These are phyloP conservation scores for Penicillium sp. DNA, from an alignment of 2,329 filamentous ascomycete genomes.

Conservation along the genomic window DNA sequence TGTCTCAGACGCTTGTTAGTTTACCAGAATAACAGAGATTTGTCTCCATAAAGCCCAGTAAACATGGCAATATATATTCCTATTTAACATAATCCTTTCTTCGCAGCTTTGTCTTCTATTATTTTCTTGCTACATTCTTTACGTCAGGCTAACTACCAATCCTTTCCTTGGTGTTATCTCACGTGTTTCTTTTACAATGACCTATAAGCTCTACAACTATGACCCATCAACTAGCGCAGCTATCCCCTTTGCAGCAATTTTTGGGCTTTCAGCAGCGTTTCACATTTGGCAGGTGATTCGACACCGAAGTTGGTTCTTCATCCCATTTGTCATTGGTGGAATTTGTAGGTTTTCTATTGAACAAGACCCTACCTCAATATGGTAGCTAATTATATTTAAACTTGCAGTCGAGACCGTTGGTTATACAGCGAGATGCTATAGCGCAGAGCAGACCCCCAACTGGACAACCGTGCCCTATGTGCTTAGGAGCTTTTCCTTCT, in stretches of 20 bases:
- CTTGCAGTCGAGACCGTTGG: constrained; percentile 14
- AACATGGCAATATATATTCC: neutral
- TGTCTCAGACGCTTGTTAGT: neutral
- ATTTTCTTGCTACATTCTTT: neutral
- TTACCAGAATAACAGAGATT: neutral
- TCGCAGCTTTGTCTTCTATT: neutral
- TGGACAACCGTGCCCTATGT: constrained; percentile 22
- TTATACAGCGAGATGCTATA: constrained; percentile 13
- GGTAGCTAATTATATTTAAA: neutral
- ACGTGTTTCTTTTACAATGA: neutral
- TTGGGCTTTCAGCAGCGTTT: constrained; percentile 13
- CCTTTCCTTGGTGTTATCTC: neutral
- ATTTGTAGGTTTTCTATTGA: constrained; percentile 15
- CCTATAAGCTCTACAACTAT: constrained; percentile 19
- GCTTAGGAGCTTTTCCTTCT: constrained; percentile 21
- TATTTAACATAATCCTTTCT: neutral
- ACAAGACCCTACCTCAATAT: neutral
- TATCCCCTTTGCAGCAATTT: constrained; percentile 28
- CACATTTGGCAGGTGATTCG: constrained; percentile 17
- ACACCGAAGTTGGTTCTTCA: constrained; percentile 24
- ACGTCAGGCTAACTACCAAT: neutral
- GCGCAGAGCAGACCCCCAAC: constrained; percentile 17
- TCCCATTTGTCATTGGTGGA: constrained; percentile 44
- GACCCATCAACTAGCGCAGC: constrained; percentile 13
- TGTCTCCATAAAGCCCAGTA: neutral